These are phyloP conservation scores for Leishmania martiniquensis DNA, from an alignment of 208 protist species.

Conservation along the genomic window DNA sequence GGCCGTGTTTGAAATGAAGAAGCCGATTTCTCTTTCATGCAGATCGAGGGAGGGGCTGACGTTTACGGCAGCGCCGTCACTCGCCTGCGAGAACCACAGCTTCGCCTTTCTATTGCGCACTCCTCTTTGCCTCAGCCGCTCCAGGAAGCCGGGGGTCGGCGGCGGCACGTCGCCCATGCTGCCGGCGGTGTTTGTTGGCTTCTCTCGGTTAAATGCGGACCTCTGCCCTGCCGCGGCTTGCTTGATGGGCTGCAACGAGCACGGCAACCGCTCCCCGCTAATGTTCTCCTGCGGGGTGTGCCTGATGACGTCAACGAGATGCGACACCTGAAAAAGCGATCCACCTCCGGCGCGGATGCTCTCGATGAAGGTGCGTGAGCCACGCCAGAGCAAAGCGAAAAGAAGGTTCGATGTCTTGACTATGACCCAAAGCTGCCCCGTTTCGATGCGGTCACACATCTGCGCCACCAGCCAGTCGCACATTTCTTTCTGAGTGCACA, in stretches of 20 bases:
- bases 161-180: not conserved
- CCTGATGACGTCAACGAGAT: conserved; percentile 14
- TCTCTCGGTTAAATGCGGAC: not conserved
- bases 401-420: conserved; percentile 38
- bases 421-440: conserved; percentile 40
- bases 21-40: not conserved
- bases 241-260: conserved; percentile 14
- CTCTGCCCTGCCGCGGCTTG: not conserved
- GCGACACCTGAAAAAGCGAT: conserved; percentile 15
- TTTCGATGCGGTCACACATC: conserved; percentile 37
- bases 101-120: too few relatives aligned
- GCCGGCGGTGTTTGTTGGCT: not conserved
- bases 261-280: conserved; percentile 24
- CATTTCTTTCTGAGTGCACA: conserved; percentile 43
- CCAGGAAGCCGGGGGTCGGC: not conserved
- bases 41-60: not conserved
- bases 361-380: conserved; percentile 31
- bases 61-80: not conserved
- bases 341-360: conserved; percentile 5
- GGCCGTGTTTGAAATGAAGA: conserved; percentile 16
- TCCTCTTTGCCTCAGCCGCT: not conserved
- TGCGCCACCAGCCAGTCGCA: conserved; percentile 43
- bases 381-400: conserved; percentile 35
- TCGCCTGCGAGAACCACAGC: not conserved
- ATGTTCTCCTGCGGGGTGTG: conserved; percentile 36